Percentiles rank a stretch among this genome's conserved stretches.
phyloP scores from a whole-genome alignment of 2,329 filamentous ascomycete genomes.

The Davidsoniella virescens region DNA sequence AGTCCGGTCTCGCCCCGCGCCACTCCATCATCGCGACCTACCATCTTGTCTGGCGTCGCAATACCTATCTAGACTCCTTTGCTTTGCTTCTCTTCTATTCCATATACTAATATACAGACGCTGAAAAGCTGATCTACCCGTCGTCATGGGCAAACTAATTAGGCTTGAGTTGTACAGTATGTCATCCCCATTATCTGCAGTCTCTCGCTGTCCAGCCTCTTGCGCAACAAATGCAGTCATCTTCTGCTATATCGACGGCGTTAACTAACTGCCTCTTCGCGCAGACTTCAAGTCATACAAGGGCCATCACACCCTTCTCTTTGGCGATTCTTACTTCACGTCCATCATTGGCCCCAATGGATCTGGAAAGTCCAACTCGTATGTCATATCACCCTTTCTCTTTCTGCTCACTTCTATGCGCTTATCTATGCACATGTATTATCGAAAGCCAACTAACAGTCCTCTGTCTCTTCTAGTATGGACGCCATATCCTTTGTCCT shows the following conservation, averaged over 20 bases:
- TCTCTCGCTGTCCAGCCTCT: neutral
- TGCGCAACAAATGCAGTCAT: neutral
- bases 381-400: conserved; percentile 21
- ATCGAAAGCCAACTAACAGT: neutral
- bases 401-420: neutral
- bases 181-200: conserved; percentile 19
- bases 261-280: conserved; percentile 12
- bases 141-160: conserved; percentile 86
- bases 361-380: conserved; percentile 98
- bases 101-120: neutral
- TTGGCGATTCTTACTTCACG: conserved; percentile 96
- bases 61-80: neutral
- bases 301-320: conserved; percentile 82
- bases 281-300: conserved; percentile 99
- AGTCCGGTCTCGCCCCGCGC: neutral
- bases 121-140: conserved; percentile 10
- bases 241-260: conserved; percentile 15
- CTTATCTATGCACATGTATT: no score
- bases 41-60: neutral
- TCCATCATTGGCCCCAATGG: conserved; percentile 99
- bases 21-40: neutral
- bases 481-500: conserved; percentile 98
- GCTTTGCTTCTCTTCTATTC: neutral
- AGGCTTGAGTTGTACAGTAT: conserved; percentile 85
- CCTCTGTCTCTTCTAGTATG: conserved; percentile 45